Evolutionary conservation across 495 filamentous ascomycete genomes (phyloP), one percentile per base, ranked within the genome.

Genomic region (Aspergillus incahuasiensis): DNA sequence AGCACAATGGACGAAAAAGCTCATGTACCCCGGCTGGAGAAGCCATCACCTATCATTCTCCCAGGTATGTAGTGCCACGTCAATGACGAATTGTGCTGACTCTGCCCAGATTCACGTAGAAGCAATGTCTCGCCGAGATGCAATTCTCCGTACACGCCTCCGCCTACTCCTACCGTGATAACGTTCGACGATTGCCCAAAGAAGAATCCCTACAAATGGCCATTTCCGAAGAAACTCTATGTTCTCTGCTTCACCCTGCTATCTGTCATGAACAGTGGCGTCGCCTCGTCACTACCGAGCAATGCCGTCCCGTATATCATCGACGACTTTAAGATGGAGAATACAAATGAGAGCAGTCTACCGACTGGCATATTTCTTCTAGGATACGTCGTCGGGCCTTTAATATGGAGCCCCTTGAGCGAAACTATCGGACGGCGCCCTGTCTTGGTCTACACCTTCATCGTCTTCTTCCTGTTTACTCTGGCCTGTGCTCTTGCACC

Each of bases 291-390:
- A 0, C 65, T 94, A 6, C 85, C 88, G 0, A 82, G 83, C 58
- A 87, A 84, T 66, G 81, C 82, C 40, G 79, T 82, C 38, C 78
- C 75, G 8, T 77, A 72, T 44, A 76, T 74, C 59, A 67, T 72
- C 64, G 58, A 71, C n/a, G 66, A 73, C n/a, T 74, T 74, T 57
- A 34, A 64, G 45, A 48, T 66, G 22, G 55, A 57, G 73, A 72
- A 66, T 16, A 32, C 72, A 55, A 48, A 62, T 6, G 74, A 82
- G 38, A 76, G 82, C 38, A 82, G 87, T 18, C 74, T 94, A 6
- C 89, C 89, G 11, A 89, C 87, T 0, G 88, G 87, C 0, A 80
- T 91, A 1, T 94, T 84, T 54, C 73, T 91, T 0, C 74, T 91
- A 21, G 89, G 87, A 28, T 90, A 88, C 57, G 74, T 84, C 12